phyloP scores from a whole-genome alignment of 148 eudicot genomes.

The Beta vulgaris region DNA sequence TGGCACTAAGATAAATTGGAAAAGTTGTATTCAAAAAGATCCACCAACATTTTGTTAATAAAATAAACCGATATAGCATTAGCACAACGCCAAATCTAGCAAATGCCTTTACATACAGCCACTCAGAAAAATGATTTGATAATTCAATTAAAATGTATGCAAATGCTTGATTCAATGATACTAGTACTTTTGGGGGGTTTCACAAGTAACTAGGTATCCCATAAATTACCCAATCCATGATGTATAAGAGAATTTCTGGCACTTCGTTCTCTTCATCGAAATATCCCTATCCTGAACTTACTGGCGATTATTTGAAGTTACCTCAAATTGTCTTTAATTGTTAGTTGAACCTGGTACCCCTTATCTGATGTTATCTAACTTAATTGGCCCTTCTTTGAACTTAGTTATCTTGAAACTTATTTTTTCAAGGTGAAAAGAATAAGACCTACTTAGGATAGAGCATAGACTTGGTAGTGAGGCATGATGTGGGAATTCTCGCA shows the following conservation, averaged over 20 bases:
- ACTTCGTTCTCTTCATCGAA: background rate
- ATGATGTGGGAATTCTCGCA: background rate
- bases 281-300: background rate
- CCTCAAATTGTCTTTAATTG: background rate
- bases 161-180: background rate
- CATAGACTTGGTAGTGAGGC: background rate
- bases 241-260: background rate
- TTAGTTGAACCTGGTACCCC: background rate
- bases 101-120: background rate
- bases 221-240: background rate
- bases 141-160: background rate
- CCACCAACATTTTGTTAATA: background rate
- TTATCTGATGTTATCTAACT: background rate
- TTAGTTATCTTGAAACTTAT: background rate
- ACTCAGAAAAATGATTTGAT: background rate
- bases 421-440: background rate
- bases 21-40: background rate
- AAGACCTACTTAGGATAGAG: background rate
- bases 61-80: background rate
- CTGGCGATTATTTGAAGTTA: background rate
- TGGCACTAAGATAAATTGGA: background rate
- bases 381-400: background rate
- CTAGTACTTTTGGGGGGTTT: background rate
- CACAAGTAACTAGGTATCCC: background rate
- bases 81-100: background rate